Conservation (phyloP, 148 eudicot species). For the Mesembryanthemum crystallinum region DNA sequence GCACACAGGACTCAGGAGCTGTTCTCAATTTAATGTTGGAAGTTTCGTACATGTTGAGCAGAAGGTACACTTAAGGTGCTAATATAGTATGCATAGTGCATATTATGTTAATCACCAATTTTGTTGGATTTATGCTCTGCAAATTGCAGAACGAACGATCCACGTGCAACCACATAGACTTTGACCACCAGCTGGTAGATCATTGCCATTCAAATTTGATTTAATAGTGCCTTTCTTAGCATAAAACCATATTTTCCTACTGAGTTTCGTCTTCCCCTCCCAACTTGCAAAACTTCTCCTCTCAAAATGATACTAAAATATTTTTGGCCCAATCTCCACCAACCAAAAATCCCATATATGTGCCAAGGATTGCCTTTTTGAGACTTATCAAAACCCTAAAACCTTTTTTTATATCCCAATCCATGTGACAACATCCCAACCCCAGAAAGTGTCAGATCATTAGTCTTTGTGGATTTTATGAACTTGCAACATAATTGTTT, state of each 20-base stretch:
- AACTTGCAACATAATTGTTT: slow-evolving; percentile 9
- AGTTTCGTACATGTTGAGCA: slow-evolving; percentile 4
- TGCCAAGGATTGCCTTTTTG: slow-evolving; percentile 31
- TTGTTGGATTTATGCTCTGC: slow-evolving; percentile 2
- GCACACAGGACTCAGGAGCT: slow-evolving; percentile 19
- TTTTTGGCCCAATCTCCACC: slow-evolving; percentile 14
- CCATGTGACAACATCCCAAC: slow-evolving; percentile 22
- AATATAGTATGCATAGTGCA: slow-evolving; percentile 9
- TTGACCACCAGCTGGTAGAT: slow-evolving; percentile 22
- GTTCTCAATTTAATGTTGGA: neutral
- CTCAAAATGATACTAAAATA: slow-evolving; percentile 7
- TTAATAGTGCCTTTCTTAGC: slow-evolving; percentile 6
- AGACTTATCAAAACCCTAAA: neutral
- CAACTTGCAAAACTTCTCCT: slow-evolving; percentile 7
- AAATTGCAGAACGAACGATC: slow-evolving; percentile 22
- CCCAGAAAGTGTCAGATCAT: slow-evolving; percentile 15
- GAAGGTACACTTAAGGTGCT: slow-evolving; percentile 7
- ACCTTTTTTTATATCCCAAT: neutral
- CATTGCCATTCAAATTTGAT: slow-evolving; percentile 3
- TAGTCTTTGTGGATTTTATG: neutral
- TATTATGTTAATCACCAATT: slow-evolving; percentile 15
- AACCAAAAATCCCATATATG: slow-evolving; percentile 5
- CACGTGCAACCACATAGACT: slow-evolving; percentile 31
- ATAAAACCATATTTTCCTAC: slow-evolving; percentile 2
- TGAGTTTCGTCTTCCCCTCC: slow-evolving; percentile 3